Percentiles rank a stretch among this genome's conserved stretches.
Evolutionary conservation across 306 rosid species (phyloP).

Genomic region (Lathyrus oleraceus): DNA sequence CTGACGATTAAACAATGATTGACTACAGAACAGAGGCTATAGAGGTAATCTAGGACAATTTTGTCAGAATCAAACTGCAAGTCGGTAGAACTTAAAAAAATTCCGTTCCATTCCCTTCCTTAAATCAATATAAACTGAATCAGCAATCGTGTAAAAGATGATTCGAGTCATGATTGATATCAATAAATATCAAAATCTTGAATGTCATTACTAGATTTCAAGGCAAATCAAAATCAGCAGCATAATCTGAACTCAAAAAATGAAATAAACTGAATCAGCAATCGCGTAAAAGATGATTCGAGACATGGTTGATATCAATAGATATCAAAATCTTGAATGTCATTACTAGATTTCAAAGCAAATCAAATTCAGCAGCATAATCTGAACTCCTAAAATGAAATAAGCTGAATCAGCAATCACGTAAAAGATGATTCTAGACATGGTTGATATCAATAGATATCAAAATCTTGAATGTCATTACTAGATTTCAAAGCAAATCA

Average conservation of each 20-base stretch:
- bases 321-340: no score
- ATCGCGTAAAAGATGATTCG: no score
- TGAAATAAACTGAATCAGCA: constrained; percentile 6
- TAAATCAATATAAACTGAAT: neutral
- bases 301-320: no score
- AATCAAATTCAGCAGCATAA: constrained; percentile 7
- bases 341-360: neutral
- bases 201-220: no score
- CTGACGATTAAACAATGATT: neutral
- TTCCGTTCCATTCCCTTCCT: neutral
- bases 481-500: no score
- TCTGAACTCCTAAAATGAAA: constrained; percentile 10
- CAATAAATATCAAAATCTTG: no score
- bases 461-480: constrained; percentile 3
- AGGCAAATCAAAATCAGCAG: constrained; percentile 1
- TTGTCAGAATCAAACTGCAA: neutral
- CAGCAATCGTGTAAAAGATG: no score
- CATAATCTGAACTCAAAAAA: constrained; percentile 7
- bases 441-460: constrained; percentile 5
- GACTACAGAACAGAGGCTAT: neutral
- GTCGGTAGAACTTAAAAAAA: constrained; percentile 11
- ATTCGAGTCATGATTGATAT: no score
- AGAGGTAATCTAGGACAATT: neutral
- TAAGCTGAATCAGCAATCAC: constrained; percentile 17
- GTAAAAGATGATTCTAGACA: neutral